A percentile compares a stretch with the other conserved stretches of the same genome.
Evolutionary conservation across 805 yeast genomes (phyloP).

Genomic region (Debaryomyces maramus): DNA sequence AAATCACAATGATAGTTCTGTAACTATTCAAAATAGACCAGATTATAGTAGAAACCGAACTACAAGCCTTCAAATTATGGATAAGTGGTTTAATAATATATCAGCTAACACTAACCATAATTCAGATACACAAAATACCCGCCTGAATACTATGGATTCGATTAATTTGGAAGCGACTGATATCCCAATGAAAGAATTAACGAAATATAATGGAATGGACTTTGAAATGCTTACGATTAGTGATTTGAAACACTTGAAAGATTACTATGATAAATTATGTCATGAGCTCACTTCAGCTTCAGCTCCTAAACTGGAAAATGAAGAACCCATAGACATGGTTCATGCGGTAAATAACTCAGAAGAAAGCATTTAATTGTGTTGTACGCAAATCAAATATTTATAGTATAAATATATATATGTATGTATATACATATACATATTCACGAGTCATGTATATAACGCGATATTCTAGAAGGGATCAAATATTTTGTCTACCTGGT

Average conservation of each 20-base stretch:
- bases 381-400: too few relatives aligned
- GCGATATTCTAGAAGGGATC: not conserved
- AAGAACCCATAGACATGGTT: not conserved
- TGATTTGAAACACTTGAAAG: conserved; percentile 34
- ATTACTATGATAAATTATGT: conserved; percentile 41
- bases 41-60: conserved; percentile 33
- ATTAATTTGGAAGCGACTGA: conserved; percentile 1
- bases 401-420: not conserved
- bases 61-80: conserved; percentile 43
- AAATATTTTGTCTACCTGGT: too few relatives aligned
- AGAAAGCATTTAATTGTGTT: not conserved
- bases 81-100: conserved; percentile 43
- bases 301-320: not conserved
- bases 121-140: not conserved
- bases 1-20: conserved; percentile 6
- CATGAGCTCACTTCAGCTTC: conserved; percentile 8
- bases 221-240: conserved; percentile 36
- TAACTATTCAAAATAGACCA: conserved; percentile 18
- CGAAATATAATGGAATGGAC: conserved; percentile 33
- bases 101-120: not conserved
- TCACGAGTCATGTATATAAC: not conserved
- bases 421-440: not conserved
- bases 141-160: too few relatives aligned
- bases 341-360: not conserved
- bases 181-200: conserved; percentile 25